Percentiles rank a stretch among this genome's conserved stretches.
phyloP scores from a whole-genome alignment of 306 rosid genomes.

The Castanea mollissima region DNA sequence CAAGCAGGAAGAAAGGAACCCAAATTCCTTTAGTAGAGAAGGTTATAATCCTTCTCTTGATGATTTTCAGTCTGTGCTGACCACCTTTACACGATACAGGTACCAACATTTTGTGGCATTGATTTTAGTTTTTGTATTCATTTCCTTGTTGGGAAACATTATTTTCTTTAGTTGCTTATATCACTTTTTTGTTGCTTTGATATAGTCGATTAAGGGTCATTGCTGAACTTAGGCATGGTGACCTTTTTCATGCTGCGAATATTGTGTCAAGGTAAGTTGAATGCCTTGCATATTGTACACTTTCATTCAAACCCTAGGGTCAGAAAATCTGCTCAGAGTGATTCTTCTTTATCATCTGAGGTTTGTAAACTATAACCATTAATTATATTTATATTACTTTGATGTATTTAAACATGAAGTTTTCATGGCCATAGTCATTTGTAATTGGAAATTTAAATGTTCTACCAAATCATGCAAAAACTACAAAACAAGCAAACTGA shows the following conservation, averaged over 20 bases:
- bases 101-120: conserved; percentile 19
- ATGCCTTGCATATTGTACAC: neutral
- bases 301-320: neutral
- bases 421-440: neutral
- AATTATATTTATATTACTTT: neutral
- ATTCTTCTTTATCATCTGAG: neutral
- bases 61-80: conserved; percentile 82
- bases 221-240: conserved; percentile 88
- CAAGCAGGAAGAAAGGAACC: conserved; percentile 57
- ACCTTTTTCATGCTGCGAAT: conserved; percentile 88
- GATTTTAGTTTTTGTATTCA: neutral
- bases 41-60: conserved; percentile 82
- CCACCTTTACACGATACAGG: conserved; percentile 90
- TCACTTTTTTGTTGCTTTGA: conserved; percentile 21
- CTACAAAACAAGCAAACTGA: neutral
- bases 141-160: neutral
- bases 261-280: conserved; percentile 83
- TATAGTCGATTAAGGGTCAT: conserved; percentile 89
- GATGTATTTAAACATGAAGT: neutral
- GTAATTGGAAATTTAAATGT: neutral
- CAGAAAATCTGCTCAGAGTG: neutral
- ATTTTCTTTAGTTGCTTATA: neutral
- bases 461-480: neutral
- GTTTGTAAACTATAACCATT: neutral
- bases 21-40: conserved; percentile 52